phyloP scores from a whole-genome alignment of 257 asterid genomes.

The Fraxinus americana region DNA sequence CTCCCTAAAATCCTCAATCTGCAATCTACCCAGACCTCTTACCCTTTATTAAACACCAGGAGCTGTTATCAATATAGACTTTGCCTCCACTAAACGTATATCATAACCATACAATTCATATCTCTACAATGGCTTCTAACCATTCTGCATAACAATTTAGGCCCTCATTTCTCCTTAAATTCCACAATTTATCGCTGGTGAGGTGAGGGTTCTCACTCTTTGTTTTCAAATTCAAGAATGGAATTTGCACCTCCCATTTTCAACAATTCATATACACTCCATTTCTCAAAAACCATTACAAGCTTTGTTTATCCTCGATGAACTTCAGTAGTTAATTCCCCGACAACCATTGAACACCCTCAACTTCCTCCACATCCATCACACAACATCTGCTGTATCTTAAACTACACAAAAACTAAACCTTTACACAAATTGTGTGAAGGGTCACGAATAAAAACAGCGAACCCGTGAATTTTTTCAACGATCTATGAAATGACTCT shows the following conservation, averaged over 20 bases:
- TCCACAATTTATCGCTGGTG: not conserved
- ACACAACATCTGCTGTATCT: conserved; percentile 16
- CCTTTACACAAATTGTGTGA: not conserved
- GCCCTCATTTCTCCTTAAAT: conserved; percentile 10
- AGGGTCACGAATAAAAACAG: conserved; percentile 2
- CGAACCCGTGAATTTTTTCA: conserved; percentile 14
- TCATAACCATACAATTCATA: not conserved
- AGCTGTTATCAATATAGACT: not conserved
- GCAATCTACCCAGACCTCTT: conserved; percentile 1
- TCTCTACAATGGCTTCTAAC: not conserved
- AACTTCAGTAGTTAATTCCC: conserved; percentile 1
- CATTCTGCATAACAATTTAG: conserved; percentile 5
- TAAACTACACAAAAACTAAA: not conserved
- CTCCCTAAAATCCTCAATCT: not conserved
- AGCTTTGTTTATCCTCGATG: conserved; percentile 12
- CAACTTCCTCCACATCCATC: conserved; percentile 4
- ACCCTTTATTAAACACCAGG: not conserved
- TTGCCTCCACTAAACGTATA: not conserved
- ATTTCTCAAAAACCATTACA: conserved; percentile 6
- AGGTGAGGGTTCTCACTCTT: conserved; percentile 1
- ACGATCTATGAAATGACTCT: conserved; percentile 9
- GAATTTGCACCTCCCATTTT: conserved; percentile 11
- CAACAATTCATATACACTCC: conserved; percentile 1
- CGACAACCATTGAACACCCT: not conserved
- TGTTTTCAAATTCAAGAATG: conserved; percentile 13